These are phyloP conservation scores for Mitragyna speciosa DNA, from an alignment of 257 asterid species.

Conservation along the genomic window DNA sequence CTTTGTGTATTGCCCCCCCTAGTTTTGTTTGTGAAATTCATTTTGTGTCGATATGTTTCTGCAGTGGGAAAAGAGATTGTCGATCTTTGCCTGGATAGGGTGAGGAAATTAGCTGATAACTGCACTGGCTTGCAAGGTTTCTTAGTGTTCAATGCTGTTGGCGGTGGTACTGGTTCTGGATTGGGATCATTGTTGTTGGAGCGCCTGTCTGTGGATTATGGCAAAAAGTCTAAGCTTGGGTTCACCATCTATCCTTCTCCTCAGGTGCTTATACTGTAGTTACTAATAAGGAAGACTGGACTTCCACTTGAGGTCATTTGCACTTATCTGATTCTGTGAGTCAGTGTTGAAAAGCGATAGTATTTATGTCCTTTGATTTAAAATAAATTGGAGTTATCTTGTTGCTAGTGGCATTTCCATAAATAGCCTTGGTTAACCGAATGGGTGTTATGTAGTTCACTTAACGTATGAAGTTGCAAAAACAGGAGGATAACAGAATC, in stretches of 20 bases:
- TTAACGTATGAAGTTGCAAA: not conserved
- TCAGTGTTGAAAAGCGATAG: not conserved
- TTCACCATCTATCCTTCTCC: slow-evolving; percentile 92
- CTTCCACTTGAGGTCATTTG: not conserved
- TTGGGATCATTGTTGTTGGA: slow-evolving; percentile 84
- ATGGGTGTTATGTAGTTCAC: not conserved
- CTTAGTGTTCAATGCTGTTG: slow-evolving; percentile 82
- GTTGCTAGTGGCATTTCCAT: not conserved
- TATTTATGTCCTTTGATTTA: not conserved
- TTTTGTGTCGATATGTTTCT: slow-evolving; percentile 14
- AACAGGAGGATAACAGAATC: slow-evolving; percentile 1
- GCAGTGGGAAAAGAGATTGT: slow-evolving; percentile 87
- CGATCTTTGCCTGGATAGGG: slow-evolving; percentile 80
- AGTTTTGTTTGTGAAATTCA: slow-evolving; percentile 5
- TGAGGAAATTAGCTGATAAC: slow-evolving; percentile 89
- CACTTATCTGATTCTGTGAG: not conserved
- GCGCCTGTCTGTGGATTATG: slow-evolving; percentile 80
- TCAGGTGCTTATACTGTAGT: slow-evolving; percentile 47
- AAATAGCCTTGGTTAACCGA: not conserved
- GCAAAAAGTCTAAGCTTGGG: slow-evolving; percentile 91
- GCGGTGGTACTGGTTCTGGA: slow-evolving; percentile 96
- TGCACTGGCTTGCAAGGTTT: slow-evolving; percentile 95
- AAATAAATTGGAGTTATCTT: not conserved
- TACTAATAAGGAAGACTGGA: not conserved
- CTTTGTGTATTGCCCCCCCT: not conserved